Evolutionary conservation across 177 flowering plant species (phyloP).

Genomic region (Tripterygium wilfordii): DNA sequence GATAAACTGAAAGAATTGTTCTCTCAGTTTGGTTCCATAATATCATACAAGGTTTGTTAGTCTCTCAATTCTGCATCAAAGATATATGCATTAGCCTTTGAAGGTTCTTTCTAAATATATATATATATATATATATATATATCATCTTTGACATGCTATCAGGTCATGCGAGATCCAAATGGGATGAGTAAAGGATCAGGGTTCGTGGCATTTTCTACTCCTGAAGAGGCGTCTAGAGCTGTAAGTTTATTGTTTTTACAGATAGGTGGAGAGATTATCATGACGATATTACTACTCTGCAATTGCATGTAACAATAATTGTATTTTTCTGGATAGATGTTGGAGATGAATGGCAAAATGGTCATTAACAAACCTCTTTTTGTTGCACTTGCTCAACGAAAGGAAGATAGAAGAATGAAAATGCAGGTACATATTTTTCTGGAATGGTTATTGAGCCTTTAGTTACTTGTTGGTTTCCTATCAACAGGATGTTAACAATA

Average conservation of each 20-base stretch:
- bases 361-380: neutral
- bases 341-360: constrained; percentile 4
- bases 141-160: neutral
- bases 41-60: constrained; percentile 6
- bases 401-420: neutral
- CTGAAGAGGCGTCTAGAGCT: constrained; percentile 12
- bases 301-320: too few relatives aligned
- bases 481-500: too few relatives aligned
- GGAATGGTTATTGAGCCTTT: too few relatives aligned
- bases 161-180: constrained; percentile 12
- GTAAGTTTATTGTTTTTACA: neutral
- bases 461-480: too few relatives aligned
- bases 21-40: constrained; percentile 4
- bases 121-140: too few relatives aligned
- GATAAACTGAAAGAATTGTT: constrained; percentile 8
- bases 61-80: too few relatives aligned
- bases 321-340: neutral
- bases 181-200: constrained; percentile 8
- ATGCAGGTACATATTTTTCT: neutral
- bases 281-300: neutral
- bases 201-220: constrained; percentile 8
- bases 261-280: neutral
- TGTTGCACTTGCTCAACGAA: constrained; percentile 2
- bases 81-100: too few relatives aligned
- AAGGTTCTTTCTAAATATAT: too few relatives aligned